phyloP scores from a whole-genome alignment of 2,329 filamentous ascomycete species.

The Exserohilum turcica region DNA sequence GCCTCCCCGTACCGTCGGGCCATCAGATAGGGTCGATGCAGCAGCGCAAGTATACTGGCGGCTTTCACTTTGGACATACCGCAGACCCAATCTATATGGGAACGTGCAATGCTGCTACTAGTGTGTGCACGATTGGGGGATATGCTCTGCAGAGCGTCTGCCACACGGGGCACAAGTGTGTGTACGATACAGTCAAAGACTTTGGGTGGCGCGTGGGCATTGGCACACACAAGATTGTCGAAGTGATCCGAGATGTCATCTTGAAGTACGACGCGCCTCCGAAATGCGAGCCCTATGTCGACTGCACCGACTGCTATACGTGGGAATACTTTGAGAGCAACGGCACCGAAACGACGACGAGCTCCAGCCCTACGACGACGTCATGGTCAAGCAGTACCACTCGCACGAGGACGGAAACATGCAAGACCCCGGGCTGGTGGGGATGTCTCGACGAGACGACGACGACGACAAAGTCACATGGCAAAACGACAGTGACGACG shows the following conservation, averaged over 20 bases:
- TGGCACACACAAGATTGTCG: constrained; percentile 86
- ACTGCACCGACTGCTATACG: constrained; percentile 84
- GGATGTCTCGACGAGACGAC: constrained; percentile 74
- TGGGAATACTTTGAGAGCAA: constrained; percentile 98
- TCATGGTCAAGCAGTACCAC: constrained; percentile 57
- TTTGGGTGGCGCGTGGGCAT: constrained; percentile 91
- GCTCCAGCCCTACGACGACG: constrained; percentile 55
- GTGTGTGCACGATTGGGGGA: constrained; percentile 86
- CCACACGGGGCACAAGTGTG: constrained; percentile 84
- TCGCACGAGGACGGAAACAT: constrained; percentile 77
- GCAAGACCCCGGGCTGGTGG: constrained; percentile 93
- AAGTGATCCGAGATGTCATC: constrained; percentile 86
- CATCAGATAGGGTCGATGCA: constrained; percentile 74
- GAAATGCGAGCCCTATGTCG: constrained; percentile 71
- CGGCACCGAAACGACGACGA: constrained; percentile 71
- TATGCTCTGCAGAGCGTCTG: constrained; percentile 95
- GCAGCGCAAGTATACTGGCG: constrained; percentile 65
- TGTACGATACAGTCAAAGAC: constrained; percentile 90
- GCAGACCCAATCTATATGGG: constrained; percentile 96
- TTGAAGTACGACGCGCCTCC: constrained; percentile 81
- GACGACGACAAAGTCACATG: constrained; percentile 58
- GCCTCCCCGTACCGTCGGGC: constrained; percentile 82
- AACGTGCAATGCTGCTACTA: constrained; percentile 86
- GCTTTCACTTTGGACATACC: constrained; percentile 92
- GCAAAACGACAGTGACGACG: constrained; percentile 53